Percentiles rank a stretch among this genome's conserved stretches.
phyloP scores from a whole-genome alignment of 75 land plant species.

The Picea sitchensis region DNA sequence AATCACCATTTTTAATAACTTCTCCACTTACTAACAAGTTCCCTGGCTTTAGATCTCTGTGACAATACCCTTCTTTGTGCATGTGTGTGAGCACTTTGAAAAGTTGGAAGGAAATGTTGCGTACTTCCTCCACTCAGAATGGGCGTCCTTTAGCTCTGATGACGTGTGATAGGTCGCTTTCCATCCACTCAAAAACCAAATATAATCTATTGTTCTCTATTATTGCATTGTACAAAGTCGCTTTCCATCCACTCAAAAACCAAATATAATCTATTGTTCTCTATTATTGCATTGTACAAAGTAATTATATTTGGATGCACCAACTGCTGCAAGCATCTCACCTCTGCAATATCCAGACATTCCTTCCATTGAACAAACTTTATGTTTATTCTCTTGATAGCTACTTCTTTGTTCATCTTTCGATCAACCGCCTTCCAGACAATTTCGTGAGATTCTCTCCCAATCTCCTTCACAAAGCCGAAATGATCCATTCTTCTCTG shows the following conservation, averaged over 20 bases:
- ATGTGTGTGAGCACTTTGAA: slow-evolving; percentile 33
- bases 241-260: neutral
- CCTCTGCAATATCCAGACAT: neutral
- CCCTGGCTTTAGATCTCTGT: slow-evolving; percentile 38
- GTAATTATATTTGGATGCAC: neutral
- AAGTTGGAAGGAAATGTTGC: slow-evolving; percentile 34
- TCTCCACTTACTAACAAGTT: slow-evolving; percentile 26
- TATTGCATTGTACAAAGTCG: neutral
- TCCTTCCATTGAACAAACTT: no score
- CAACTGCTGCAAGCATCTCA: neutral
- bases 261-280: neutral
- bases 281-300: neutral
- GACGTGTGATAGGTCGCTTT: neutral
- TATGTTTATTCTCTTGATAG: no score
- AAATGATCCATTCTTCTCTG: no score
- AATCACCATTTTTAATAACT: slow-evolving; percentile 35
- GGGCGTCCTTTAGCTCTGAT: neutral
- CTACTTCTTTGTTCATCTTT: no score
- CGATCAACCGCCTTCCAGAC: no score
- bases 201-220: neutral
- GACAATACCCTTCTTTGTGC: slow-evolving; percentile 30
- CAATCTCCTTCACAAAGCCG: no score
- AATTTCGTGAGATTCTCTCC: no score
- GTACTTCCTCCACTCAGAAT: neutral
- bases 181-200: neutral